Conservation (phyloP, 1,284 basidiomycete species). For the Apiotrichum sp. region DNA sequence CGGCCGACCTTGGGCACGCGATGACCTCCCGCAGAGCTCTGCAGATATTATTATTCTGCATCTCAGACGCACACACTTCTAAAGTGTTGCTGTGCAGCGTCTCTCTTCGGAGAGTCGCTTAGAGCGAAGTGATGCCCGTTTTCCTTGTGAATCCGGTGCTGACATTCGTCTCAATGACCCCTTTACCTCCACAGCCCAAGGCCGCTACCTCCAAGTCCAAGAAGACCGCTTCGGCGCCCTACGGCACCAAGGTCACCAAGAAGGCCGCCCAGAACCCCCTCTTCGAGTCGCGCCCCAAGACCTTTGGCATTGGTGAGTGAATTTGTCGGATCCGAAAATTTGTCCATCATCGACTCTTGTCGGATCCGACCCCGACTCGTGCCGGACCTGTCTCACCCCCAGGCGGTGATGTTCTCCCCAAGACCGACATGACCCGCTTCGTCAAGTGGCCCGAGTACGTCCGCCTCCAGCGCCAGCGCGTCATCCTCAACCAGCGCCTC, state of each 20-base stretch:
- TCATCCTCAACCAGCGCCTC: constrained; percentile 95
- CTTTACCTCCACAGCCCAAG: constrained; percentile 40
- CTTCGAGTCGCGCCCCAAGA: constrained; percentile 82
- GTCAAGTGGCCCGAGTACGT: constrained; percentile 99
- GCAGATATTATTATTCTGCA: not conserved
- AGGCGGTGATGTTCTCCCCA: constrained; percentile 93
- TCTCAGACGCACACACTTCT: not conserved
- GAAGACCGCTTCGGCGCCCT: constrained; percentile 48
- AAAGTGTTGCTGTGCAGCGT: not conserved
- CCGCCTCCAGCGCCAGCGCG: constrained; percentile 96
- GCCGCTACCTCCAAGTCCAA: constrained; percentile 48
- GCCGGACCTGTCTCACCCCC: not conserved
- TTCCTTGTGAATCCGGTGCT: constrained; percentile 21
- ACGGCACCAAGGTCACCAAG: constrained; percentile 67
- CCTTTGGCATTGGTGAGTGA: constrained; percentile 86
- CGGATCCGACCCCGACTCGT: not conserved
- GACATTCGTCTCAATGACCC: constrained; percentile 47
- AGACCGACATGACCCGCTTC: constrained; percentile 90
- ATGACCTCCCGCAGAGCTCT: constrained; percentile 7
- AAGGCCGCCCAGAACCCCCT: constrained; percentile 85
- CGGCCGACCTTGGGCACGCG: not conserved
- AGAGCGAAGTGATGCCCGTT: constrained; percentile 35
- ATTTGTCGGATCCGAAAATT: not conserved
- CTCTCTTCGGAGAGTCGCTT: constrained; percentile 7
- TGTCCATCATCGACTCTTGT: too few relatives aligned